phyloP scores from a whole-genome alignment of 2,329 filamentous ascomycete species.

The Pseudogymnoascus sp. region DNA sequence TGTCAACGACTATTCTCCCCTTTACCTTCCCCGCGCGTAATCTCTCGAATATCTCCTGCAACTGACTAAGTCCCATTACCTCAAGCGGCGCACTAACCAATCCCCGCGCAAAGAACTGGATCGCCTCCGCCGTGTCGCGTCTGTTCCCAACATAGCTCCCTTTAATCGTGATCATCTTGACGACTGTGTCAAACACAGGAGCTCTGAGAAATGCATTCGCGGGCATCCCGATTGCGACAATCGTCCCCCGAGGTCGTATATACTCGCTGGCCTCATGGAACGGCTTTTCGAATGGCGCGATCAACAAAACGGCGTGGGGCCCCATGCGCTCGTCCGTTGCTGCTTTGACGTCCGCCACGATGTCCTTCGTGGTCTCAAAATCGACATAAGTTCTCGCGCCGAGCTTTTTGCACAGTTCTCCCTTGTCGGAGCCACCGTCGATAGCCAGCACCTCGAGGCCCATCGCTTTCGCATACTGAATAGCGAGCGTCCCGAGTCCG shows the following conservation, averaged over 20 bases:
- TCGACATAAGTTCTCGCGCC: conserved; percentile 72
- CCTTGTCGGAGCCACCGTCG: conserved; percentile 77
- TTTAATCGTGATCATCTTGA: conserved; percentile 86
- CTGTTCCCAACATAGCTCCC: conserved; percentile 92
- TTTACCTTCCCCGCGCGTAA: conserved; percentile 65
- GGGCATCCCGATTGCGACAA: conserved; percentile 86
- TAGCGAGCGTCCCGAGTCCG: conserved; percentile 69
- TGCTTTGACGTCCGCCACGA: conserved; percentile 77
- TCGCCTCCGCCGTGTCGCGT: conserved; percentile 76
- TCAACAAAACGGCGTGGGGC: conserved; percentile 77
- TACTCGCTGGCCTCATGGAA: conserved; percentile 88
- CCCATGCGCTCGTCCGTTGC: conserved; percentile 74
- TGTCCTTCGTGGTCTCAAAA: conserved; percentile 66
- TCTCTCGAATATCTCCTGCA: conserved; percentile 72
- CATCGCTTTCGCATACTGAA: conserved; percentile 90
- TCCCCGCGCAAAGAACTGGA: conserved; percentile 81
- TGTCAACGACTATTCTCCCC: conserved; percentile 76
- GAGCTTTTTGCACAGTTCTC: conserved; percentile 58
- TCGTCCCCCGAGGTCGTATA: conserved; percentile 71
- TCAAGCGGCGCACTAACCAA: conserved; percentile 85
- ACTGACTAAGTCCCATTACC: conserved; percentile 70
- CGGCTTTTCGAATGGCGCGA: conserved; percentile 82
- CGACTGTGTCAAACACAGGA: conserved; percentile 81
- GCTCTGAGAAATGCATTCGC: conserved; percentile 72
- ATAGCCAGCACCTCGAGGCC: conserved; percentile 74